phyloP scores from a whole-genome alignment of 2,329 filamentous ascomycete genomes.

The Apiospora kogelbergensis region DNA sequence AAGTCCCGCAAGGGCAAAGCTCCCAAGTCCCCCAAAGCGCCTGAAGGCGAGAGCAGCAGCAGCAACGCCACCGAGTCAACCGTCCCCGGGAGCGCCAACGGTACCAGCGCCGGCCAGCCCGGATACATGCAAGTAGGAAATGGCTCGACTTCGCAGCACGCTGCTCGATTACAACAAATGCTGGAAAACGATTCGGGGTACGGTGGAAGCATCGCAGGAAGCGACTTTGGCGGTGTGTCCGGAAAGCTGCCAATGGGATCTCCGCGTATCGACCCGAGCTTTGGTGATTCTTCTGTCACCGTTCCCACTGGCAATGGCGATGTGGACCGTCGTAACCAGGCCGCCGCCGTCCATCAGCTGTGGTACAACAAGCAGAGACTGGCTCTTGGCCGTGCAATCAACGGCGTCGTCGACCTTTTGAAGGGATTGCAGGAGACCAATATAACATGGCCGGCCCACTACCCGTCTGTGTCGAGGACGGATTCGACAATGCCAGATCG shows the following conservation, averaged over 20 bases:
- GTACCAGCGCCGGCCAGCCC: conserved; percentile 39
- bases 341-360: conserved; percentile 86
- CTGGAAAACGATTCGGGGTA: conserved; percentile 91
- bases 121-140: conserved; percentile 87
- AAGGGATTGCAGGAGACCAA: conserved; percentile 87
- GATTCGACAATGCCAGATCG: conserved; percentile 25
- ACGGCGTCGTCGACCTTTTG: conserved; percentile 79
- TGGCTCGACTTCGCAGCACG: conserved; percentile 79
- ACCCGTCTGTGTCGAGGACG: conserved; percentile 76
- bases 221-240: conserved; percentile 46
- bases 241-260: conserved; percentile 29
- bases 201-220: conserved; percentile 73
- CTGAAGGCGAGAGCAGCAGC: conserved; percentile 30
- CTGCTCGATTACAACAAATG: conserved; percentile 75
- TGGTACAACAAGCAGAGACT: conserved; percentile 93
- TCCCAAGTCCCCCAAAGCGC: neutral
- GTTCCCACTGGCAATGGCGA: conserved; percentile 47
- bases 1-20: conserved; percentile 33
- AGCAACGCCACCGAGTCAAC: conserved; percentile 25
- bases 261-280: conserved; percentile 43
- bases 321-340: conserved; percentile 66
- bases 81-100: conserved; percentile 28
- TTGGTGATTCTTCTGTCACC: conserved; percentile 46
- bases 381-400: conserved; percentile 84
- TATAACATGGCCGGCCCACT: conserved; percentile 88